Percentiles rank a stretch among this genome's conserved stretches.
These are phyloP conservation scores for Yarrowia deformans DNA, from an alignment of 805 yeast species.

Conservation along the genomic window DNA sequence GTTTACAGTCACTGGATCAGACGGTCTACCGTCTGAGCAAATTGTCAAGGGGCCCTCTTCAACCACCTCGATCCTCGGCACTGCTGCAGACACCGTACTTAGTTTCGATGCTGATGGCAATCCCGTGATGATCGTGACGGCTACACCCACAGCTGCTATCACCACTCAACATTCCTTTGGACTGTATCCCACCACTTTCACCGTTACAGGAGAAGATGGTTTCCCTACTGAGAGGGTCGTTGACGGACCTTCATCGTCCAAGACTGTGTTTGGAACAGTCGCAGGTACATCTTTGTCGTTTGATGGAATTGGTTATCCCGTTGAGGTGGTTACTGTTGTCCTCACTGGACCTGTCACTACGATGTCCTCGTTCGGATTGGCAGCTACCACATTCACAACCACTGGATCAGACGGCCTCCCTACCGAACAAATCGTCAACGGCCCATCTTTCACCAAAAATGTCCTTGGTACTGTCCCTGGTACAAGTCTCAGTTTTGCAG, in stretches of 20 bases:
- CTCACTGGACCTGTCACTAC: too few species aligned
- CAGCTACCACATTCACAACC: too few species aligned
- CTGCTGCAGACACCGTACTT: neutral
- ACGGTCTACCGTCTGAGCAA: neutral
- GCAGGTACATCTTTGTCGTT: neutral
- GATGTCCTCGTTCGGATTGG: too few species aligned
- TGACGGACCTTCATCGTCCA: neutral
- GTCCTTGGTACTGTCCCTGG: too few species aligned
- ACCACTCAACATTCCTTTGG: neutral
- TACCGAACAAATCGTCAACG: too few species aligned
- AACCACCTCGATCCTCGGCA: neutral
- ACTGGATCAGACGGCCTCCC: too few species aligned
- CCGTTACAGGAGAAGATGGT: neutral
- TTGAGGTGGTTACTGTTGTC: too few species aligned
- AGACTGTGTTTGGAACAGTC: neutral
- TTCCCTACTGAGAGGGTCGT: neutral
- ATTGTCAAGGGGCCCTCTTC: neutral
- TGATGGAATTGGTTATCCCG: too few species aligned
- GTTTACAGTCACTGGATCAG: neutral
- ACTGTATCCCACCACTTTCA: neutral
- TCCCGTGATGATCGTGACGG: neutral
- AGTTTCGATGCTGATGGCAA: neutral
- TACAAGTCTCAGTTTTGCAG: too few species aligned
- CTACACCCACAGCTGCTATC: neutral
- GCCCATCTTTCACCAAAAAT: too few species aligned